Conservation (phyloP, 495 filamentous ascomycete genomes). For the Xylaria castorea region DNA sequence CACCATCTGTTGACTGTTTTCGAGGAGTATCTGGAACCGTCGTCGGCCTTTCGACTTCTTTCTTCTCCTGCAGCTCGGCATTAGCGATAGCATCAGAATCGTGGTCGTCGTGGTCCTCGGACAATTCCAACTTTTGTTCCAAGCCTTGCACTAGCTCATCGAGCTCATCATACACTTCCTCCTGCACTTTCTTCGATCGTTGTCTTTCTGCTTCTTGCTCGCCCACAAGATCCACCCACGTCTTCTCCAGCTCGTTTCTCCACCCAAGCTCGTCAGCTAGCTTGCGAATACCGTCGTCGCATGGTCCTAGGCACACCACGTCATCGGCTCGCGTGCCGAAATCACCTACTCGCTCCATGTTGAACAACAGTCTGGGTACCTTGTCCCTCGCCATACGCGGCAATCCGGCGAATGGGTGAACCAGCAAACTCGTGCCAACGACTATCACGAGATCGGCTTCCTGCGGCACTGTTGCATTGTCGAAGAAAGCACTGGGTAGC, state of each 20-base stretch:
- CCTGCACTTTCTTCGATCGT: conserved; percentile 37
- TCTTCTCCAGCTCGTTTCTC: conserved; percentile 77
- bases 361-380: conserved; percentile 82
- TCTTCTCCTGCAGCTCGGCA: conserved; percentile 32
- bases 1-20: conserved; percentile 23
- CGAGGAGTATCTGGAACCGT: conserved; percentile 15
- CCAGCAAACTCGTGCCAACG: conserved; percentile 88
- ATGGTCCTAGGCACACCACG: conserved; percentile 75
- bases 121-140: conserved; percentile 47
- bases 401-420: conserved; percentile 88
- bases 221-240: conserved; percentile 51
- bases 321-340: conserved; percentile 79
- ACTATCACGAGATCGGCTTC: conserved; percentile 83
- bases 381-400: conserved; percentile 66
- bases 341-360: conserved; percentile 82
- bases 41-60: conserved; percentile 12
- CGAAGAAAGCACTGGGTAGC: conserved; percentile 73
- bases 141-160: conserved; percentile 46
- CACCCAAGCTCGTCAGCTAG: conserved; percentile 85
- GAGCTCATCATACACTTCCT: conserved; percentile 36
- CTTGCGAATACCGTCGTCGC: conserved; percentile 82
- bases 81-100: conserved; percentile 33
- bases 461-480: conserved; percentile 58
- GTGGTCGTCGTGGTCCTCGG: conserved; percentile 34
- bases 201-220: conserved; percentile 51